Conservation (phyloP, 2,329 filamentous ascomycete species). For the Neonectria sp. region DNA sequence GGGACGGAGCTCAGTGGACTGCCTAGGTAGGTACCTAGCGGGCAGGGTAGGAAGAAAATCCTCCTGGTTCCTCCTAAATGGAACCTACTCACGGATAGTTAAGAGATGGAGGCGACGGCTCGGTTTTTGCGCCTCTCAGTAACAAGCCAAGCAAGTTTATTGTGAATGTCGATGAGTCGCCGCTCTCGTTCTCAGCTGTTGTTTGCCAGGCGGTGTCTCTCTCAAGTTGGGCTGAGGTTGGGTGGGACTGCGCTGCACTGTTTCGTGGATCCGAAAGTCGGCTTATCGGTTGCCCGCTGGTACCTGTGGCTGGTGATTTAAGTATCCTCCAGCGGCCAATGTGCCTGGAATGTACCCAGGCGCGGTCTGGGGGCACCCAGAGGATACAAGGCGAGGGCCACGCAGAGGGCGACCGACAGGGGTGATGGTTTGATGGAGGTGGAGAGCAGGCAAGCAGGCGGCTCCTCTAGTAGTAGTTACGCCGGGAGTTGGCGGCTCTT, state of each 20-base stretch:
- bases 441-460: no score
- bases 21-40: not conserved
- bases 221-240: slow-evolving; percentile 30
- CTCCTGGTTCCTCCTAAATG: not conserved
- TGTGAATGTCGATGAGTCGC: not conserved
- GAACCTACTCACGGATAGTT: not conserved
- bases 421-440: not conserved
- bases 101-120: not conserved
- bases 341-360: not conserved
- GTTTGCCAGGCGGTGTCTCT: slow-evolving; percentile 29
- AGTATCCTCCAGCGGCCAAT: slow-evolving; percentile 4
- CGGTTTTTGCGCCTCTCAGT: not conserved
- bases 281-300: slow-evolving; percentile 19
- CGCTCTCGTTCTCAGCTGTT: slow-evolving; percentile 9
- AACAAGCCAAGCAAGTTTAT: not conserved
- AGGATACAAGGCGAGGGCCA: not conserved
- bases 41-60: not conserved
- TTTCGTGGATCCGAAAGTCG: slow-evolving; percentile 9
- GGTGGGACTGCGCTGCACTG: slow-evolving; percentile 22
- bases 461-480: no score
- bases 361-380: not conserved
- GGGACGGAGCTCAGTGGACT: not conserved
- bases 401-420: not conserved
- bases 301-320: slow-evolving; percentile 5
- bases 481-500: no score